These are phyloP conservation scores for Aegle marmelos DNA, from an alignment of 345 rosid genomes.

Conservation along the genomic window DNA sequence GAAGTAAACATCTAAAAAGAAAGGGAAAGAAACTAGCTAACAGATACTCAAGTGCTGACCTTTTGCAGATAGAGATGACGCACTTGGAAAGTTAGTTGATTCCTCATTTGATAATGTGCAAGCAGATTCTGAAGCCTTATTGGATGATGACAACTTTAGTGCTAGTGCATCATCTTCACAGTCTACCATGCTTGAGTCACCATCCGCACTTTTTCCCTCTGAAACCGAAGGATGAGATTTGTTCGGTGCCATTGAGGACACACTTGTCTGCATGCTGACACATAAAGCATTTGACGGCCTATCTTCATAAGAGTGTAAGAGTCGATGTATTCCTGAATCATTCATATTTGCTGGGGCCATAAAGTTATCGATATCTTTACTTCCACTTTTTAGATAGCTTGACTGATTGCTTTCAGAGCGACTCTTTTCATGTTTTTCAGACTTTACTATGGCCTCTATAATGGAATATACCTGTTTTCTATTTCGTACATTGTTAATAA, in stretches of 20 bases:
- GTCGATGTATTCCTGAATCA: slow-evolving; percentile 29
- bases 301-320: slow-evolving; percentile 28
- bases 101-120: slow-evolving; percentile 45
- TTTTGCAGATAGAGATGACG: slow-evolving; percentile 60
- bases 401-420: slow-evolving; percentile 25
- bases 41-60: slow-evolving; percentile 36
- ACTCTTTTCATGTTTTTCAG: slow-evolving; percentile 37
- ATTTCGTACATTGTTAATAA: slow-evolving; percentile 85
- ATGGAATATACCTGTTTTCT: slow-evolving; percentile 88
- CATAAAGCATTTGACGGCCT: slow-evolving; percentile 26
- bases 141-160: slow-evolving; percentile 52
- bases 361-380: slow-evolving; percentile 22
- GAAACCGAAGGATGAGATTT: slow-evolving; percentile 21
- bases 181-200: slow-evolving; percentile 35
- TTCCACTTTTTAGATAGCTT: slow-evolving; percentile 32
- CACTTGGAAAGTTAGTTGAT: slow-evolving; percentile 36
- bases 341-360: slow-evolving; percentile 21
- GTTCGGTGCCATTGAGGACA: slow-evolving; percentile 20
- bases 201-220: slow-evolving; percentile 24
- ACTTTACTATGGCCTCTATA: slow-evolving; percentile 73
- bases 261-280: slow-evolving; percentile 28
- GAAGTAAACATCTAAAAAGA: slow-evolving; percentile 11
- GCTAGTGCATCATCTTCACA: slow-evolving; percentile 42
- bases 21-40: background rate
- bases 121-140: slow-evolving; percentile 40